Conservation (phyloP, 2,329 filamentous ascomycete species). For the Atkinsonella hypoxylon region DNA sequence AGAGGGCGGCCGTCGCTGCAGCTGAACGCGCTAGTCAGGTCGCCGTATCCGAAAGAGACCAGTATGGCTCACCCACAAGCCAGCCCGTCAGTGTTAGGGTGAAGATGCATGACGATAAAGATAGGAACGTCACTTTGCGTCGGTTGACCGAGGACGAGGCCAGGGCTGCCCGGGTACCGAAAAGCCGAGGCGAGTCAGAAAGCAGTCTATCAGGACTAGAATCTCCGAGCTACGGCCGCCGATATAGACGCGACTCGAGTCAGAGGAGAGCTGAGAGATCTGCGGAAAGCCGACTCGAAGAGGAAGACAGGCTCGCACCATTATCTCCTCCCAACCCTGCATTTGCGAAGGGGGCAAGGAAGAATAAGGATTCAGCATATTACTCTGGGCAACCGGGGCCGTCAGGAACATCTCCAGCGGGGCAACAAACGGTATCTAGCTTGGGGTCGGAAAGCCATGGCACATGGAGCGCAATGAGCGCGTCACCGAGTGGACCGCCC, state of each 20-base stretch:
- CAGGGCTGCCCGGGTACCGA: slow-evolving; percentile 27
- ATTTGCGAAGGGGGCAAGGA: slow-evolving; percentile 38
- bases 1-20: slow-evolving; percentile 34
- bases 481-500: slow-evolving; percentile 29
- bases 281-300: slow-evolving; percentile 33
- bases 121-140: slow-evolving; percentile 49
- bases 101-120: slow-evolving; percentile 47
- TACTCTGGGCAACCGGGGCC: slow-evolving; percentile 41
- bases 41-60: slow-evolving; percentile 28
- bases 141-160: slow-evolving; percentile 50
- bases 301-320: slow-evolving; percentile 26
- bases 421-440: slow-evolving; percentile 33
- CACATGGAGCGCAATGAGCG: slow-evolving; percentile 42
- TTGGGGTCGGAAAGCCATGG: slow-evolving; percentile 38
- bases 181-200: slow-evolving; percentile 35
- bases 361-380: slow-evolving; percentile 48
- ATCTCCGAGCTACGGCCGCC: slow-evolving; percentile 29
- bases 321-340: slow-evolving; percentile 44
- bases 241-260: slow-evolving; percentile 43
- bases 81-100: slow-evolving; percentile 46
- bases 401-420: slow-evolving; percentile 28
- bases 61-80: slow-evolving; percentile 29
- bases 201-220: slow-evolving; percentile 48
- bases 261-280: slow-evolving; percentile 33
- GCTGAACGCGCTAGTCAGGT: slow-evolving; percentile 34